These are phyloP conservation scores for Coniochaeta hoffmannii DNA, from an alignment of 2,329 filamentous ascomycete species.

Conservation along the genomic window DNA sequence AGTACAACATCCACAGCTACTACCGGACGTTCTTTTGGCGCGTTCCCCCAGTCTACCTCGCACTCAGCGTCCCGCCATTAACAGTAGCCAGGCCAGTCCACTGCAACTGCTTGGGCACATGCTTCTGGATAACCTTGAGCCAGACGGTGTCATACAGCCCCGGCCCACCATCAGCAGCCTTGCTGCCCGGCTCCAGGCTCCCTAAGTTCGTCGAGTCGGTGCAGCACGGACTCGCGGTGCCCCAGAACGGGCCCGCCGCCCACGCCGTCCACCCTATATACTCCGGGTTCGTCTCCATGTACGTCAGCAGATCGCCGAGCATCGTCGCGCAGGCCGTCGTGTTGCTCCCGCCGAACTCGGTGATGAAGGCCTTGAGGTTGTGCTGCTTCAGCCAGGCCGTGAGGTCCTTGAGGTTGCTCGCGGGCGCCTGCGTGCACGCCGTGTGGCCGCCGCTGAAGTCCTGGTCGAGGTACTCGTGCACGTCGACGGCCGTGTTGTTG, in stretches of 20 bases:
- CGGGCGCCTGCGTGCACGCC: constrained; percentile 30
- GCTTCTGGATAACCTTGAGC: constrained; percentile 33
- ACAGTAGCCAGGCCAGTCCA: constrained; percentile 25
- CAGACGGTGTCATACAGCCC: constrained; percentile 39
- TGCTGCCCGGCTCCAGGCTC: constrained; percentile 38
- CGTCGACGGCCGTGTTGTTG: constrained; percentile 41
- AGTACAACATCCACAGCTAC: too few relatives aligned
- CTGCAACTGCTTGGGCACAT: constrained; percentile 32
- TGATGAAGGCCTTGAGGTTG: constrained; percentile 39
- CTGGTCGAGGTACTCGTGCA: constrained; percentile 43
- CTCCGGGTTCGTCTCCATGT: constrained; percentile 36
- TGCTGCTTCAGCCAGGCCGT: constrained; percentile 38
- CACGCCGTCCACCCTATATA: constrained; percentile 45
- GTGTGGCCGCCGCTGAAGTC: constrained; percentile 37
- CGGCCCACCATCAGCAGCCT: constrained; percentile 31
- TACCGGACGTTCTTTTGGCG: too few relatives aligned
- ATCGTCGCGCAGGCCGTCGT: constrained; percentile 32
- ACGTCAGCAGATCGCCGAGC: constrained; percentile 33
- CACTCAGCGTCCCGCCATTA: constrained; percentile 7
- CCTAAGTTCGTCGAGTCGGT: constrained; percentile 31
- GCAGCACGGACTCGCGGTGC: constrained; percentile 27
- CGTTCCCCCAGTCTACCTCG: neutral
- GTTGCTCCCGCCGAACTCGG: constrained; percentile 40
- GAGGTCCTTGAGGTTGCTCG: constrained; percentile 29
- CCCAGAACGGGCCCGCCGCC: constrained; percentile 42